Evolutionary conservation across 1,284 basidiomycete genomes (phyloP).

Genomic region (Crepidotus sp.): DNA sequence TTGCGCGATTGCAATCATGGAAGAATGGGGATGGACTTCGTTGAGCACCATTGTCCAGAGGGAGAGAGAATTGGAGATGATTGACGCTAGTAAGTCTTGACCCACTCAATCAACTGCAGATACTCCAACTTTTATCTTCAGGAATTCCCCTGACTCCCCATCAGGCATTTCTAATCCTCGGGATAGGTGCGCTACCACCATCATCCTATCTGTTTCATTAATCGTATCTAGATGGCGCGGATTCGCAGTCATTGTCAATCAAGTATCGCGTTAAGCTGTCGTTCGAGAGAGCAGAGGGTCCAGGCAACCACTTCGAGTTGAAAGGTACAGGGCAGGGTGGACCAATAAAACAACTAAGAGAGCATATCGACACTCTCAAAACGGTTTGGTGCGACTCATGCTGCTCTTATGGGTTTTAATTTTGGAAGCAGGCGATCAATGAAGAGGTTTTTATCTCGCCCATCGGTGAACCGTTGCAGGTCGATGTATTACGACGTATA

Average conservation of each 20-base stretch:
- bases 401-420: background rate
- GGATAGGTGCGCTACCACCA: conserved; percentile 41
- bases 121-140: conserved; percentile 22
- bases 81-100: conserved; percentile 39
- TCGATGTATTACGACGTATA: conserved; percentile 46
- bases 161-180: conserved; percentile 63
- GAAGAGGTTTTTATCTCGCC: conserved; percentile 43
- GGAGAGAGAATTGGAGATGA: conserved; percentile 44
- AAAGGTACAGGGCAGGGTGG: conserved; percentile 49
- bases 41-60: conserved; percentile 42
- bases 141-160: conserved; percentile 48
- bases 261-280: conserved; percentile 55
- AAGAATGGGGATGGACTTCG: conserved; percentile 60
- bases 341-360: conserved; percentile 35
- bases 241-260: conserved; percentile 49
- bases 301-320: conserved; percentile 46
- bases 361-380: conserved; percentile 40
- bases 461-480: conserved; percentile 30
- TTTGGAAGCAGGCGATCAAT: conserved; percentile 36
- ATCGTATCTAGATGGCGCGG: conserved; percentile 45
- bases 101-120: conserved; percentile 4
- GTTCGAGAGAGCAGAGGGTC: conserved; percentile 24
- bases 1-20: conserved; percentile 50
- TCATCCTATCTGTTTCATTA: conserved; percentile 5
- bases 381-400: conserved; percentile 28